Evolutionary conservation across 805 yeast genomes (phyloP), one percentile per base, ranked within the genome.

Genomic region (Suhomyces sp.): DNA sequence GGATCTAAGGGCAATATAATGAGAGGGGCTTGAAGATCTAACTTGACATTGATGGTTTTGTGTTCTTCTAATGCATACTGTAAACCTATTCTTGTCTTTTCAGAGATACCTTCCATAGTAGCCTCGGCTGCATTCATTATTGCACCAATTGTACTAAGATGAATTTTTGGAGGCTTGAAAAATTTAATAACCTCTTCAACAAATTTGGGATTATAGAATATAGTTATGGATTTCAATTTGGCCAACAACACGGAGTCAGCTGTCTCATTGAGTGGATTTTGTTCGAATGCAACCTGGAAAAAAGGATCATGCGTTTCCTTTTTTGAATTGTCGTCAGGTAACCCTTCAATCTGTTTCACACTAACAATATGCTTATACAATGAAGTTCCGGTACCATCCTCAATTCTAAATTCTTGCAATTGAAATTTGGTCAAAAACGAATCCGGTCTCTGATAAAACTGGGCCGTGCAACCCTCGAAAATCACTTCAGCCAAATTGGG

Each of bases 1-100:
- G 96, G 87, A 61, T 90, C 89, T 29, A 90, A 73, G 0, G 99
- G 99, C 15, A 94, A 60, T 7, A 93, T 86, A 20, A 96, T 83
- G 57, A 94, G 74, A 0, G 99, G 99, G 0, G 98, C 96, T 63
- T 92, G 97, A 43, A 96, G 75, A 68, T 96, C 98, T 55, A 94
- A 79, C 60, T 88, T 84, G 22, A 91, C 81, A 62, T 91, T 86
- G 52, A 91, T 69, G 0, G 98, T 93, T 64, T 91, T 92, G 69
- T 94, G 99, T 60, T 93, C 97, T 55, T 91, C 96, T 59, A 96
- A 77, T 0, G 97, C 94, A 58, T 94, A 91, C 69, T 93, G 96
- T 19, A 94, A 77, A 0, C 98, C 98, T 55, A 94, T 79, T 61
- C 97, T 77, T 0, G 98, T 94, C 64, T 91, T 97, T 22, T 85